These are phyloP conservation scores for Backusella morwellensis DNA, from an alignment of 192 early-diverging fungal species.

Conservation along the genomic window DNA sequence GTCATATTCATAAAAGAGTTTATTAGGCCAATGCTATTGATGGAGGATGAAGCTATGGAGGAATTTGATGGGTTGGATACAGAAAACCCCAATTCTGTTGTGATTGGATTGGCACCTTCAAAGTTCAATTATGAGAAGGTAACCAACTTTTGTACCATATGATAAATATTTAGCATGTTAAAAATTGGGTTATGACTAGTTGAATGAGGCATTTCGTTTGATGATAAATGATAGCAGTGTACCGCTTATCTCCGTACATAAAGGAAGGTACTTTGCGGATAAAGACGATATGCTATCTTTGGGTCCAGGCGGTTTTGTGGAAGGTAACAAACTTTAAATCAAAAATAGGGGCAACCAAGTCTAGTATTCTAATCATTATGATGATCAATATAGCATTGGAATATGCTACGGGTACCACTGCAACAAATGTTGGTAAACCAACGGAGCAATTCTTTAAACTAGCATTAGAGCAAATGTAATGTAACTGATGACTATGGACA, in stretches of 20 bases:
- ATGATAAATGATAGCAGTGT: constrained; percentile 49
- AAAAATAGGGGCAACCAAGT: not conserved
- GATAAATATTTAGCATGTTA: not conserved
- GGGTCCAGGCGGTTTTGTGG: constrained; percentile 90
- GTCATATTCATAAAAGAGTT: not conserved
- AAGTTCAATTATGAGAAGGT: constrained; percentile 67
- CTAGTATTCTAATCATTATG: not conserved
- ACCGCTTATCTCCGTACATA: constrained; percentile 80
- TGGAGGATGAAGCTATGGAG: constrained; percentile 67
- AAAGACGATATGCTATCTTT: constrained; percentile 60
- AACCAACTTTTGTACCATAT: not conserved
- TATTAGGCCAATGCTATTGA: constrained; percentile 70
- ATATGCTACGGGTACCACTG: constrained; percentile 63
- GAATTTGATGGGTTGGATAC: constrained; percentile 67
- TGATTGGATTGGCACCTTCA: constrained; percentile 78
- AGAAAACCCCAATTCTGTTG: constrained; percentile 69
- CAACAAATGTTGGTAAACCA: constrained; percentile 84
- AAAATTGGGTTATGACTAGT: constrained; percentile 28
- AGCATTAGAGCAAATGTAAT: constrained; percentile 70
- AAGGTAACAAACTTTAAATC: constrained; percentile 20
- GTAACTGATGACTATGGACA: not conserved
- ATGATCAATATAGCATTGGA: constrained; percentile 56
- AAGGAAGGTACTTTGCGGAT: constrained; percentile 75
- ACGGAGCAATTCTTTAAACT: constrained; percentile 70
- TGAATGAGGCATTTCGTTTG: constrained; percentile 79